Conservation (phyloP, 1,284 basidiomycete genomes). For the Limonomyces culmigenus region DNA sequence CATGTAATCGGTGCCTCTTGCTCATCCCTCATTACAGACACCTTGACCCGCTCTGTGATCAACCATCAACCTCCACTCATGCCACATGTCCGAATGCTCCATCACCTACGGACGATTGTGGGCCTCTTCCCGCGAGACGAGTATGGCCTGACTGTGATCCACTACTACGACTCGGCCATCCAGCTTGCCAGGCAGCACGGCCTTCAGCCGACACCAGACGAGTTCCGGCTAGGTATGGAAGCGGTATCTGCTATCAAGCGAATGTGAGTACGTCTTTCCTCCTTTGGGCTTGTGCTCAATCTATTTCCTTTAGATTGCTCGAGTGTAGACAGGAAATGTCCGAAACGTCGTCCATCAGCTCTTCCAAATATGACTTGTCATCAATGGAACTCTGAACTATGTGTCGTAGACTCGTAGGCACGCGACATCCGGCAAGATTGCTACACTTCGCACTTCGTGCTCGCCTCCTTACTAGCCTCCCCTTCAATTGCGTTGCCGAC, state of each 20-base stretch:
- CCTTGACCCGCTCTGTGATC: slow-evolving; percentile 45
- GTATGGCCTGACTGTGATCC: slow-evolving; percentile 41
- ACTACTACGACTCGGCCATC: slow-evolving; percentile 63
- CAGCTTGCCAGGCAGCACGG: slow-evolving; percentile 56
- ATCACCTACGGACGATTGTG: slow-evolving; percentile 55
- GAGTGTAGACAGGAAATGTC: no score
- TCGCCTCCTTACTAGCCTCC: no score
- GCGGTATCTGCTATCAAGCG: slow-evolving; percentile 46
- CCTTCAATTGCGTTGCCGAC: no score
- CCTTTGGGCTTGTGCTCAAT: no score
- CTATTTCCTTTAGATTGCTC: no score
- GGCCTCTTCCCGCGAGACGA: slow-evolving; percentile 48
- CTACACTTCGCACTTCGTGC: no score
- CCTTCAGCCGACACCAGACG: slow-evolving; percentile 48
- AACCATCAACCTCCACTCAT: slow-evolving; percentile 42
- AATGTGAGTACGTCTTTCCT: no score
- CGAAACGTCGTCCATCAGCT: no score
- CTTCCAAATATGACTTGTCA: no score
- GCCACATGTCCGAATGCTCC: slow-evolving; percentile 51
- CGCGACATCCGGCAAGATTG: no score
- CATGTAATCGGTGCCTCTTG: background rate
- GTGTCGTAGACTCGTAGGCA: no score
- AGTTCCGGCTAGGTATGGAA: slow-evolving; percentile 49
- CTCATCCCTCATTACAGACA: slow-evolving; percentile 23
- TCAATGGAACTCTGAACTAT: no score